phyloP scores from a whole-genome alignment of 208 protist genomes.

The Wallacemonas sp. region DNA sequence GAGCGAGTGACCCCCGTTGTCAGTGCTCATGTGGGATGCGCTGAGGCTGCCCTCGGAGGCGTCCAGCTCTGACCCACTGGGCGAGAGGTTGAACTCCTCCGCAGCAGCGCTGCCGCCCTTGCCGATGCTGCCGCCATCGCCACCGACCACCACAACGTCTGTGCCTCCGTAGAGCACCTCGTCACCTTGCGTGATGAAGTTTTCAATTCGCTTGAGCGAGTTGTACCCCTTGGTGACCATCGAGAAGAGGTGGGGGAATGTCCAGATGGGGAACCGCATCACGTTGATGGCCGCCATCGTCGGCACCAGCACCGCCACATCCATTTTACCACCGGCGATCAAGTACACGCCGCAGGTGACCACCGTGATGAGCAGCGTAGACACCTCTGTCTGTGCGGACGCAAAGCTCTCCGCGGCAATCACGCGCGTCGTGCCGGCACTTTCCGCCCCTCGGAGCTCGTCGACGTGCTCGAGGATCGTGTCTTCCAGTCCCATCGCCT shows the following conservation, averaged over 20 bases:
- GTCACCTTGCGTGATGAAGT: constrained; percentile 38
- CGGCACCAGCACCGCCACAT: constrained; percentile 62
- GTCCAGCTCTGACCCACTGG: background rate
- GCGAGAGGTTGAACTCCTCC: background rate
- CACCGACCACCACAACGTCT: background rate
- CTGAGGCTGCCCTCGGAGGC: background rate
- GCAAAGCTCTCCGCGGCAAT: constrained; percentile 42
- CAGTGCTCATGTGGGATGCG: background rate
- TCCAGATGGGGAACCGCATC: constrained; percentile 69
- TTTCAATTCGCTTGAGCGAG: constrained; percentile 60
- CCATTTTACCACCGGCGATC: constrained; percentile 50
- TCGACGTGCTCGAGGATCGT: constrained; percentile 38
- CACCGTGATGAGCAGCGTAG: constrained; percentile 56
- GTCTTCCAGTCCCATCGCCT: constrained; percentile 65
- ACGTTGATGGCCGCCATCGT: constrained; percentile 71
- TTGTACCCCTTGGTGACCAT: constrained; percentile 52
- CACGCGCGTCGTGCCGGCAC: constrained; percentile 34
- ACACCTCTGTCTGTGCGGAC: constrained; percentile 50
- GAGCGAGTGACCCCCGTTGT: background rate
- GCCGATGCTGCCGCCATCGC: background rate
- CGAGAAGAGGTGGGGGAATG: constrained; percentile 56
- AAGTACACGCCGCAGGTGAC: constrained; percentile 64
- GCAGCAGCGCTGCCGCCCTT: background rate
- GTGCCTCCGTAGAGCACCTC: constrained; percentile 20
- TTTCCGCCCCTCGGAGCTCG: constrained; percentile 38